Base-by-base conservation (phyloP, 352 stramenopile species). In the Aphanomyces cochlioides region DNA sequence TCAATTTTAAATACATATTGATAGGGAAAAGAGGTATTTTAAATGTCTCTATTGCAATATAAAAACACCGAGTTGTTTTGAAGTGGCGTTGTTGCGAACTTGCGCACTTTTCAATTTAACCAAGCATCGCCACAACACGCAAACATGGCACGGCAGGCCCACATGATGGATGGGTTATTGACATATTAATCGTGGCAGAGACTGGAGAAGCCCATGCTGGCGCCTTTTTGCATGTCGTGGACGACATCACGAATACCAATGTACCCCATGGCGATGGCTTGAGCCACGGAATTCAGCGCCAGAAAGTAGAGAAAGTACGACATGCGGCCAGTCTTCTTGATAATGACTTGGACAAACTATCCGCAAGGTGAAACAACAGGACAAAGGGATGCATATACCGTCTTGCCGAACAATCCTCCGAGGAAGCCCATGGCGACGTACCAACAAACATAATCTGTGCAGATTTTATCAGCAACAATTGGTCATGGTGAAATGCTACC, bases 361-460 rank as follows among this genome's bases (percentile, higher is more conserved):
- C 28, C 1, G 28, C 28, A 28, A 28, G 2, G 28, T 28, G 28
- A 28, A 28, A 28, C 28, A 28, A 28, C 28, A 2, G 28, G 28
- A 28, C 28, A 28, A 28, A 28, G 28, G 28, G 28, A 28, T 28
- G 28, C 28, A 28, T 38, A 13, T 61, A 90, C 80, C 13, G 87
- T 84, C 68, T 92, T 84, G 38, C 87, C 87, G 56, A 78, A 85
- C 7, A 90, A 70, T 2, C 84, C 87, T 28, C 87, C 90, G 19
- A 96, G 68, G 48, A 98, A 96, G 37, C 95, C 95, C 38, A 98
- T 81, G 19, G 91, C 77, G 15, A 94, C 84, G 68, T 98, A 96
- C 73, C 93, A 89, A 13, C 80, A 50, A 10, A 88, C 96, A 78
- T 98, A 99, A 75, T 98, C 93, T 37, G 68, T 47, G 7, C 8